Percentiles rank a stretch among this genome's conserved stretches.
phyloP scores from a whole-genome alignment of 176 grass and related monocot species.

The Alopecurus myosuroides region DNA sequence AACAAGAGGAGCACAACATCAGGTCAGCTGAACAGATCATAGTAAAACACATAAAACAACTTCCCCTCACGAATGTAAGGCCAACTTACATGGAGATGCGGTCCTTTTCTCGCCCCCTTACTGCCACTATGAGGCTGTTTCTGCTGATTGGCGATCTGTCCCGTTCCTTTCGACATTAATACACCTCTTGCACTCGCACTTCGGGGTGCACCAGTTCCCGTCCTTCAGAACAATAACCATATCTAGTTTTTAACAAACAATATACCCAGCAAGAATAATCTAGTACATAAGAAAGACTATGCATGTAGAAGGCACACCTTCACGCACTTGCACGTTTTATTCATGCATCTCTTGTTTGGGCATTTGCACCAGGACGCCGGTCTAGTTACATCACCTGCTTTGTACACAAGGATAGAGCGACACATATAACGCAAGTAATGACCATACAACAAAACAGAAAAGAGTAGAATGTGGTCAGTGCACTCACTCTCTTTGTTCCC shows the following conservation, averaged over 20 bases:
- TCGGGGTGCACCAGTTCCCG: background rate
- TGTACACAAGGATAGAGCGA: background rate
- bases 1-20: no score
- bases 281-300: background rate
- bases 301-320: background rate
- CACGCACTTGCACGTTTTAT: background rate
- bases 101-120: no score
- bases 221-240: slow-evolving; percentile 10
- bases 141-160: no score
- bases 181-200: slow-evolving; percentile 23
- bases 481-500: background rate
- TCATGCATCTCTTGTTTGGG: background rate
- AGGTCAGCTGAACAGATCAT: no score
- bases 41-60: no score
- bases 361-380: background rate
- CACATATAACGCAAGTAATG: background rate
- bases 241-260: background rate
- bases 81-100: no score
- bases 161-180: no score
- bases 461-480: background rate
- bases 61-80: no score
- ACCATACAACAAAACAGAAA: background rate
- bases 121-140: no score
- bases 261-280: background rate
- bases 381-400: background rate